These are phyloP conservation scores for Anisodus tanguticus DNA, from an alignment of 257 asterid species.

Conservation along the genomic window DNA sequence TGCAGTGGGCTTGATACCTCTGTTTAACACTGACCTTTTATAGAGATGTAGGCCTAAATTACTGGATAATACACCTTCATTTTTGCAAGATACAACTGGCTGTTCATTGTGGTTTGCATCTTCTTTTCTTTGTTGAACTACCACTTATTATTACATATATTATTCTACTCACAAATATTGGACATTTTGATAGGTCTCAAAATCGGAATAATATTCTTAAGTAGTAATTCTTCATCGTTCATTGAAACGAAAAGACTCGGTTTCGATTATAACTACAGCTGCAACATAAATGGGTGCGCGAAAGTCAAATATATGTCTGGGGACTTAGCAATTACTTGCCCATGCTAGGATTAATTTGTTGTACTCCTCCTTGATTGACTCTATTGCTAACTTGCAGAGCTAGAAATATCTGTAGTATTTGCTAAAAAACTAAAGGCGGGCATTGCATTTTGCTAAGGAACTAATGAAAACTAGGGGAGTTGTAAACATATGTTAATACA, in stretches of 20 bases:
- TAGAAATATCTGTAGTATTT: neutral
- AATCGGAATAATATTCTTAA: too few relatives aligned
- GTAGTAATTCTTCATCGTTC: neutral
- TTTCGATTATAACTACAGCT: neutral
- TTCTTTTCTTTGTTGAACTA: neutral
- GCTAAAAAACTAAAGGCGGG: neutral
- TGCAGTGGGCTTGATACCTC: too few relatives aligned
- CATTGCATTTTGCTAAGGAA: neutral
- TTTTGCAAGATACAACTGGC: neutral
- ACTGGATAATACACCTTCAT: neutral
- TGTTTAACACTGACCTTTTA: neutral
- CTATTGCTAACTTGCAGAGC: neutral
- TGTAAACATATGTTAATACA: too few relatives aligned
- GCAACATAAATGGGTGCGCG: neutral
- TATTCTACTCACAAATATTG: too few relatives aligned
- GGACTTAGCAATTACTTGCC: neutral
- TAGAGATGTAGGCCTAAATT: neutral
- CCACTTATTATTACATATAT: neutral
- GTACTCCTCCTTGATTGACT: neutral
- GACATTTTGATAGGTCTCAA: too few relatives aligned
- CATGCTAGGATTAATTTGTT: neutral
- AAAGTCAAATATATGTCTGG: neutral
- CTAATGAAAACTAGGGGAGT: too few relatives aligned
- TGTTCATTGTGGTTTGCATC: neutral
- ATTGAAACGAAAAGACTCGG: neutral